Percentiles rank a stretch among this genome's conserved stretches.
These are phyloP conservation scores for Kodamaea alishanica DNA, from an alignment of 1,139 yeast genomes.

Conservation along the genomic window DNA sequence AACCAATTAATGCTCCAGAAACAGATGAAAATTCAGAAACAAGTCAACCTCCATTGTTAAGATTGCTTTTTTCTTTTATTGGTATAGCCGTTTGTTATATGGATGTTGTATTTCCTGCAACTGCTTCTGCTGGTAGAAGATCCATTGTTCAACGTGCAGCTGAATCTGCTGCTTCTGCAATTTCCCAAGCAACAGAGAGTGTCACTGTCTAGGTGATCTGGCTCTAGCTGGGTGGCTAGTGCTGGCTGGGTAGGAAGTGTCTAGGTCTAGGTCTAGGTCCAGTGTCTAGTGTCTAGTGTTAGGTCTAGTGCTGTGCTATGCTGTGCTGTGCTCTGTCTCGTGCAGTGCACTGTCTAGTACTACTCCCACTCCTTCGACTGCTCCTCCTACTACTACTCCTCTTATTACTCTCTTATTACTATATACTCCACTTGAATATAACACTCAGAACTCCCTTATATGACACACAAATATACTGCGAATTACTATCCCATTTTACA, in stretches of 20 bases:
- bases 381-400: conserved; percentile 4
- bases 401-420: neutral
- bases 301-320: no score
- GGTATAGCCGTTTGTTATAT: conserved; percentile 52
- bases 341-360: no score
- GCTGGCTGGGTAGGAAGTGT: no score
- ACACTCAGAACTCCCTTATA: conserved; percentile 45
- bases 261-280: no score
- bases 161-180: conserved; percentile 2
- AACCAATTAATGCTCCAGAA: conserved; percentile 36
- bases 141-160: conserved; percentile 5
- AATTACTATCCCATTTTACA: conserved; percentile 40
- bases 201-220: no score
- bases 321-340: no score
- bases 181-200: no score
- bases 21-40: conserved; percentile 21
- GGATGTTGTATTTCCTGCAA: conserved; percentile 42
- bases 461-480: conserved; percentile 34
- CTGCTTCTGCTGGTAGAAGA: conserved; percentile 27
- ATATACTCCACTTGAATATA: conserved; percentile 21
- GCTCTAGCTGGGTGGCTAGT: no score
- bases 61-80: conserved; percentile 44
- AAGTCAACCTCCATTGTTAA: conserved; percentile 44
- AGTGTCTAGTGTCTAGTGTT: no score
- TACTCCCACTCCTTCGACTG: conserved; percentile 5